A percentile compares a stretch with the other conserved stretches of the same genome.
Evolutionary conservation across 176 grass and related monocot genomes (phyloP).

Genomic region (Paspalum vaginatum): DNA sequence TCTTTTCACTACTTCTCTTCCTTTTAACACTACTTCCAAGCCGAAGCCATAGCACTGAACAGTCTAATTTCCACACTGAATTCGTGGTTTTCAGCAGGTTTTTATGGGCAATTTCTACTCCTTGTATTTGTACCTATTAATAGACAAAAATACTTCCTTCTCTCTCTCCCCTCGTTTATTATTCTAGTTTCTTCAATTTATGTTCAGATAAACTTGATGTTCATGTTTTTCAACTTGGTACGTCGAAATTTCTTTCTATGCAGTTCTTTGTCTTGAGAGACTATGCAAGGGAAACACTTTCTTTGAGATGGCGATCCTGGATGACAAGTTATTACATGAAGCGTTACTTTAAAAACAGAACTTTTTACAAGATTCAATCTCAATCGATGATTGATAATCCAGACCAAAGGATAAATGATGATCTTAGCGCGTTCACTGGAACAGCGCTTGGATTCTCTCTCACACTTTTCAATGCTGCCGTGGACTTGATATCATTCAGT

Average conservation of each 20-base stretch:
- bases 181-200: background rate
- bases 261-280: conserved; percentile 99
- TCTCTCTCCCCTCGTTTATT: background rate
- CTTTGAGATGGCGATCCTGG: conserved; percentile 97
- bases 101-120: background rate
- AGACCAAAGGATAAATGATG: conserved; percentile 95
- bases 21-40: background rate
- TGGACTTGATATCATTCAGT: conserved; percentile 98
- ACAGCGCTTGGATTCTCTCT: conserved; percentile 88
- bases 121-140: conserved; percentile 2
- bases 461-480: conserved; percentile 78
- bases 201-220: conserved; percentile 8
- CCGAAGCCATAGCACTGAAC: background rate
- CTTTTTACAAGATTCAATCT: conserved; percentile 95
- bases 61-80: background rate
- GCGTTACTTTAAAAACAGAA: conserved; percentile 84
- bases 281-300: conserved; percentile 96
- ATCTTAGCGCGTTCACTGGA: conserved; percentile 92
- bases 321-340: conserved; percentile 99
- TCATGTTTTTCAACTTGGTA: conserved; percentile 15
- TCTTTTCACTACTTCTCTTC: background rate
- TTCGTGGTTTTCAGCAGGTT: background rate
- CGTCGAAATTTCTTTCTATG: conserved; percentile 43
- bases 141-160: background rate
- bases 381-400: conserved; percentile 96